These are phyloP conservation scores for Fusarium sp. DNA, from an alignment of 2,329 filamentous ascomycete species.

Conservation along the genomic window DNA sequence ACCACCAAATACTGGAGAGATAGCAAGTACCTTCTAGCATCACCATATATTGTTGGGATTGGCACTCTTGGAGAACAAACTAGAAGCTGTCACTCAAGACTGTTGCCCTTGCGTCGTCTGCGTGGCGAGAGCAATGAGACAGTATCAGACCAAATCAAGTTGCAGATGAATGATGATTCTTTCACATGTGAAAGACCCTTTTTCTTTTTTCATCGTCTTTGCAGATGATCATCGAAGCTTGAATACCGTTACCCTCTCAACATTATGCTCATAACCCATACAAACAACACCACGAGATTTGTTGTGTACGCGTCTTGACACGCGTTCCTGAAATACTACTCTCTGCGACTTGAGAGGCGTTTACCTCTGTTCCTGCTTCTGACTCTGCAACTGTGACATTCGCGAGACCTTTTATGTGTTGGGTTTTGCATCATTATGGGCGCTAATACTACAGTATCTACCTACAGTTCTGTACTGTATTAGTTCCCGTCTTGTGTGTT, in stretches of 20 bases:
- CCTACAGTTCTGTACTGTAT: too few species aligned
- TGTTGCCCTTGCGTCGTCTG: slow-evolving; percentile 29
- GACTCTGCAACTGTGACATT: slow-evolving; percentile 1
- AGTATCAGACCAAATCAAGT: slow-evolving; percentile 29
- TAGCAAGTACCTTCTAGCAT: slow-evolving; percentile 18
- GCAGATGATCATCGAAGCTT: slow-evolving; percentile 17
- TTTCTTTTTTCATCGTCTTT: slow-evolving; percentile 2
- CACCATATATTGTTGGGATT: slow-evolving; percentile 1
- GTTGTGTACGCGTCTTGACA: slow-evolving; percentile 22
- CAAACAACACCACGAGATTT: slow-evolving; percentile 13
- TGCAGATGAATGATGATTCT: slow-evolving; percentile 15
- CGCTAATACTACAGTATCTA: slow-evolving; percentile 13
- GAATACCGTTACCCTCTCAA: slow-evolving; percentile 4
- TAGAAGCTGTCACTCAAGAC: slow-evolving; percentile 25
- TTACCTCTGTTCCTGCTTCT: slow-evolving; percentile 6
- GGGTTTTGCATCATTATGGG: slow-evolving; percentile 13
- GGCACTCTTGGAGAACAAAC: slow-evolving; percentile 15
- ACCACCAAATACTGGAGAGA: fast-evolving
- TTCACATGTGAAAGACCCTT: slow-evolving; percentile 36
- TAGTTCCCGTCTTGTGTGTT: slow-evolving; percentile 21
- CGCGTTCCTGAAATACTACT: slow-evolving; percentile 14
- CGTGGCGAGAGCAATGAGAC: slow-evolving; percentile 36
- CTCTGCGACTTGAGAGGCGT: not conserved
- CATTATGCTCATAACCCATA: slow-evolving; percentile 2
- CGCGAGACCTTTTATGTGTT: slow-evolving; percentile 10